Conservation (phyloP, 129 eudicot species). For the Arctium lappa region DNA sequence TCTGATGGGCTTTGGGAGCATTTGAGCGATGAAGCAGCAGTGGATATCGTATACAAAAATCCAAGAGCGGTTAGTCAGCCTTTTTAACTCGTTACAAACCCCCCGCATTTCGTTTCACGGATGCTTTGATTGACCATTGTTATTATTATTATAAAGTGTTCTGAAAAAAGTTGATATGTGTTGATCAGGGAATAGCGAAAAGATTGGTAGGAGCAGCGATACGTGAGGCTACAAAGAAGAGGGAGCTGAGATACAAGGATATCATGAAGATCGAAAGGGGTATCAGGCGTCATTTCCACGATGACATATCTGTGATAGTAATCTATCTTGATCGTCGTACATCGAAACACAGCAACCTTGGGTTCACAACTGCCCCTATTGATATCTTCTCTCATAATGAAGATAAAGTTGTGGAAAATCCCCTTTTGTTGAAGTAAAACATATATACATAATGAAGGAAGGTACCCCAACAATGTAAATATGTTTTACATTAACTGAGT, state of each 20-base stretch:
- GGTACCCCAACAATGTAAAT: conserved; percentile 12
- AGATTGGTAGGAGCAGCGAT: conserved; percentile 83
- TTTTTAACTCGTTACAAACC: background rate
- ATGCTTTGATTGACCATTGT: background rate
- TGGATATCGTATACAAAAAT: conserved; percentile 70
- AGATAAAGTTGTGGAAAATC: conserved; percentile 44
- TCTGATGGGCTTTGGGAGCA: conserved; percentile 99
- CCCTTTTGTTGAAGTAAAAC: conserved; percentile 18
- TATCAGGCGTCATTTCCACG: conserved; percentile 69
- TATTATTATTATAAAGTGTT: background rate
- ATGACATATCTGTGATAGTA: conserved; percentile 87
- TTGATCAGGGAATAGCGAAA: conserved; percentile 85
- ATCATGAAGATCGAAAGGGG: conserved; percentile 74
- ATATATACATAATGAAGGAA: background rate
- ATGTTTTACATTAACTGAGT: background rate
- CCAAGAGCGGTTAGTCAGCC: conserved; percentile 76
- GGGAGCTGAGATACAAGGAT: conserved; percentile 75
- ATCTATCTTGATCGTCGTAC: conserved; percentile 68
- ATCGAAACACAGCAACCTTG: conserved; percentile 34
- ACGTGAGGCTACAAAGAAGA: conserved; percentile 78
- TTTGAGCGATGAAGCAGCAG: conserved; percentile 75
- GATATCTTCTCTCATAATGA: conserved; percentile 67
- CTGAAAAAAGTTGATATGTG: background rate
- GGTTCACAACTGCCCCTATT: conserved; percentile 57
- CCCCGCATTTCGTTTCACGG: background rate